phyloP scores from a whole-genome alignment of 2,329 filamentous ascomycete genomes.

The Colletotrichum costaricense region DNA sequence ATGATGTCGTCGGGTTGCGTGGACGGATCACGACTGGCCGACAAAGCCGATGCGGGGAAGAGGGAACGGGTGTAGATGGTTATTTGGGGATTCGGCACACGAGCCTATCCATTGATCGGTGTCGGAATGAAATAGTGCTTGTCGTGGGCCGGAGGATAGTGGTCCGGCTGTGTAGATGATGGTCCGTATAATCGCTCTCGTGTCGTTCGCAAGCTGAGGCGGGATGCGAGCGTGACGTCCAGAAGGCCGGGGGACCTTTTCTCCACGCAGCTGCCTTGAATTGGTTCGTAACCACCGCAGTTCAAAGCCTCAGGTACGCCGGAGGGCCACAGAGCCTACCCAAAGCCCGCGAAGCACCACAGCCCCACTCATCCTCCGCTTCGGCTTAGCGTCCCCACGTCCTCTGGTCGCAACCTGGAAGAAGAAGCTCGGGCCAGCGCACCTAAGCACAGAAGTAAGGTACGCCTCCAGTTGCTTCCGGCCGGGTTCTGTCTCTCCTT shows the following conservation, averaged over 20 bases:
- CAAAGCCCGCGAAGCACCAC: not conserved
- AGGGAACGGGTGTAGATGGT: slow-evolving; percentile 5
- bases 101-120: slow-evolving; percentile 33
- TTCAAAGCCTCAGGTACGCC: slow-evolving; percentile 27
- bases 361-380: too few species aligned
- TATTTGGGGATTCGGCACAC: slow-evolving; percentile 20
- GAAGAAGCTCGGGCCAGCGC: slow-evolving; percentile 17
- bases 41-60: slow-evolving; percentile 36
- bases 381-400: too few species aligned
- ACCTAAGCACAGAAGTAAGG: too few species aligned
- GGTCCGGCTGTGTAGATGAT: not conserved
- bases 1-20: slow-evolving; percentile 18
- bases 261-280: slow-evolving; percentile 36
- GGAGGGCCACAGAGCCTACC: not conserved
- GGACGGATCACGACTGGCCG: slow-evolving; percentile 33
- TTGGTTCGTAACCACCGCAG: slow-evolving; percentile 22
- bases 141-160: not conserved
- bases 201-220: slow-evolving; percentile 5
- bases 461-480: not conserved
- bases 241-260: slow-evolving; percentile 26
- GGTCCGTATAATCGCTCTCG: slow-evolving; percentile 4
- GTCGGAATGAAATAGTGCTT: not conserved
- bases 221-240: slow-evolving; percentile 24
- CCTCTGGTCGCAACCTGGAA: not conserved
- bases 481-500: not conserved